Base-by-base conservation (phyloP, 2,329 filamentous ascomycete genomes). In the Chaetomiaceae sp. region DNA sequence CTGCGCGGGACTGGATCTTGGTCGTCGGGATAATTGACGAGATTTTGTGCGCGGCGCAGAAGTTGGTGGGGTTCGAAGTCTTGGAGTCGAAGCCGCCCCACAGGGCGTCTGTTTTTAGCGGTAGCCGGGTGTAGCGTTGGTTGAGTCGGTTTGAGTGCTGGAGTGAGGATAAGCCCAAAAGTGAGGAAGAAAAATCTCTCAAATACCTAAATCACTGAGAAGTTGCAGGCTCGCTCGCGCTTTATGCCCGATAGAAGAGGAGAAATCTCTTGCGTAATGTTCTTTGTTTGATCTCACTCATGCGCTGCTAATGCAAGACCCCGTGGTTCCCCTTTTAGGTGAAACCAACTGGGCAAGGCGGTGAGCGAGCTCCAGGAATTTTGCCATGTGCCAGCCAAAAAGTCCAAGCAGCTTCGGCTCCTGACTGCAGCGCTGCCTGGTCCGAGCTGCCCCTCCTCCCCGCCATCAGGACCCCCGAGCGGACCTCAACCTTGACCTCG, bases 41-140 rank as follows among this genome's bases (percentile, higher is more conserved):
- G 59, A 64, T 62, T 64, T 64, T 64, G 62, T 64, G 62, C 62
- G 62, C 51, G 53, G 53, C 56, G 60, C 59, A 58, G 59, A 57
- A 51, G 25, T 50, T 63, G 62, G 62, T 64, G 62, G 62, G 62
- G 62, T 64, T 63, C 54, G 51, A 48, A 38, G 48, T 43, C 47
- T 47, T 51, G 45, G 48, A 36, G 22, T 22, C 9, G 37, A 59
- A 59, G 45, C 22, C 46, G 60, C 53, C 58, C 62, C 62, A 63
- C 61, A 53, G 23, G 33, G 27, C 25, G 33, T 45, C 27, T 48
- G 25, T 19, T 4, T 38, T 55, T 33, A 47, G 25, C 25, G 4
- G 33, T 3, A 23, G 12, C 15, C 4, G 22, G 1, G 11, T 27
- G 45, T 46, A 27, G n/a, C n/a, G n/a, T n/a, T n/a, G n/a, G n/a